A percentile compares a stretch with the other conserved stretches of the same genome.
Conservation (phyloP, 2,329 filamentous ascomycete species). For the Onygenales sp. region DNA sequence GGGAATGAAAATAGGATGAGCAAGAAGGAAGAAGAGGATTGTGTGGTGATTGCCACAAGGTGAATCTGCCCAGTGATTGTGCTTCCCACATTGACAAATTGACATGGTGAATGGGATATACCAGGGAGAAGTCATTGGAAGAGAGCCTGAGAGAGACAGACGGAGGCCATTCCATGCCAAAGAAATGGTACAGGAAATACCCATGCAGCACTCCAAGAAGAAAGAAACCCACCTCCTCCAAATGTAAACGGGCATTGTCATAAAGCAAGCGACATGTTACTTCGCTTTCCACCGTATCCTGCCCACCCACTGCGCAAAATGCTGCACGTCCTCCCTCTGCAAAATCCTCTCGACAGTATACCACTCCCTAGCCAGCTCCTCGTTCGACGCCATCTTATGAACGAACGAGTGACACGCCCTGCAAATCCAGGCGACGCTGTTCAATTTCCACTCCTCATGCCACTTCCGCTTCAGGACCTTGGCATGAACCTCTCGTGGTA, state of each 20-base stretch:
- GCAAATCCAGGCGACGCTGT: conserved; percentile 80
- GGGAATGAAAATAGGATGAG: too few species aligned
- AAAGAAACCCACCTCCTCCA: background rate
- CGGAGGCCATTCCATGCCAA: too few species aligned
- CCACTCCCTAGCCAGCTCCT: conserved; percentile 64
- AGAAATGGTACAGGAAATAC: too few species aligned
- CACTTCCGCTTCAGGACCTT: conserved; percentile 69
- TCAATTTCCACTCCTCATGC: conserved; percentile 65
- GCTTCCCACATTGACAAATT: too few species aligned
- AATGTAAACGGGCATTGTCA: background rate
- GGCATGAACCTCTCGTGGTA: conserved; percentile 67
- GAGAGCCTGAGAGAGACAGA: too few species aligned
- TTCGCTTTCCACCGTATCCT: conserved; percentile 63
- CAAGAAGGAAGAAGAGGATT: too few species aligned
- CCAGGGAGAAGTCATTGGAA: too few species aligned
- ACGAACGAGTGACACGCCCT: conserved; percentile 76
- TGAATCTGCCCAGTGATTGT: too few species aligned
- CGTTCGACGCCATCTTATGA: conserved; percentile 64
- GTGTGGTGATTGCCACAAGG: too few species aligned
- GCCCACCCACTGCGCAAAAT: conserved; percentile 64
- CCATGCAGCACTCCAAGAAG: background rate
- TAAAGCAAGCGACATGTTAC: conserved; percentile 17
- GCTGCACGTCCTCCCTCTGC: conserved; percentile 60
- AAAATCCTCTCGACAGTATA: conserved; percentile 64
- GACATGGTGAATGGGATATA: too few species aligned